Percentiles rank a stretch among this genome's conserved stretches.
These are phyloP conservation scores for Aeschynomene evenia DNA, from an alignment of 306 rosid genomes.

Conservation along the genomic window DNA sequence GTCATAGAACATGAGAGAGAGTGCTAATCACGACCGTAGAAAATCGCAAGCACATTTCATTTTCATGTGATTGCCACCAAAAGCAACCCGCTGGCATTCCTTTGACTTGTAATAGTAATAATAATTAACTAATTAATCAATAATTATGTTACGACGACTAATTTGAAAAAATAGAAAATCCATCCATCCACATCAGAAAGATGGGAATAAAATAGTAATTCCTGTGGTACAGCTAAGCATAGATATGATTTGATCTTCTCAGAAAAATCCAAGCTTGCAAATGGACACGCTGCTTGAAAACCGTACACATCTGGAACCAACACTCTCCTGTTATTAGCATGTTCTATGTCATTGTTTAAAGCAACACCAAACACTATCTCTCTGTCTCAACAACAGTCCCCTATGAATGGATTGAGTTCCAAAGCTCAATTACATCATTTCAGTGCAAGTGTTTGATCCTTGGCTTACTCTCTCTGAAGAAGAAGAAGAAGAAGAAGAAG, in stretches of 20 bases:
- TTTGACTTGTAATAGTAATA: constrained; percentile 28
- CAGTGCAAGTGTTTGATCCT: neutral
- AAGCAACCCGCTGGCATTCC: neutral
- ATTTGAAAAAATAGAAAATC: neutral
- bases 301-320: neutral
- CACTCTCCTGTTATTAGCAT: neutral
- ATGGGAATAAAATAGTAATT: neutral
- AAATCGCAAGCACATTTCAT: neutral
- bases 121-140: neutral
- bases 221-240: constrained; percentile 28
- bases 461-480: neutral
- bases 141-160: neutral
- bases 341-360: neutral
- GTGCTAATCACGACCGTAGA: neutral
- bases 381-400: no score
- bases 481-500: no score
- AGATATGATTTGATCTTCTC: neutral
- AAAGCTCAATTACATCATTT: neutral
- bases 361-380: neutral
- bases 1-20: neutral
- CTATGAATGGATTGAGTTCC: neutral
- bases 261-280: neutral
- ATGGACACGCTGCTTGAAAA: neutral
- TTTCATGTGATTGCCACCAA: constrained; percentile 1
- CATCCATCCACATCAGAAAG: neutral